These are phyloP conservation scores for Penicillium paradoxum DNA, from an alignment of 495 filamentous ascomycete species.

Conservation along the genomic window DNA sequence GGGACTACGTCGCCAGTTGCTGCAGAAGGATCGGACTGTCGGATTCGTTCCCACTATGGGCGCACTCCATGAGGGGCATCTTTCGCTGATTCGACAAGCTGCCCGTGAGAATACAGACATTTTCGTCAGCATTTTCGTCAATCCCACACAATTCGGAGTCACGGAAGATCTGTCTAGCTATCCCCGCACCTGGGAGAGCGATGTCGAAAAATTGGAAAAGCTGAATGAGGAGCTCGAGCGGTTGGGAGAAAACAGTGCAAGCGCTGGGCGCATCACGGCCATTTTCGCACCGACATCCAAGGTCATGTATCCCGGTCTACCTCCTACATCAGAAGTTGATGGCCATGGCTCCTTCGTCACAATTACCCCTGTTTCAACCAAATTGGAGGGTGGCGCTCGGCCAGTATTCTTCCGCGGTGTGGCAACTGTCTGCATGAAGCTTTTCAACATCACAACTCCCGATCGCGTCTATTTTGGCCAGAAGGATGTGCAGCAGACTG, in stretches of 20 bases:
- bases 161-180: constrained; percentile 84
- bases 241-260: constrained; percentile 32
- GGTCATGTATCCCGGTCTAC: constrained; percentile 81
- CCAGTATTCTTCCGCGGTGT: constrained; percentile 96
- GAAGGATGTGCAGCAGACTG: constrained; percentile 96
- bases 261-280: constrained; percentile 64
- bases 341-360: constrained; percentile 88
- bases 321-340: constrained; percentile 73
- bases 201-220: constrained; percentile 58
- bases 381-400: constrained; percentile 79
- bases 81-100: constrained; percentile 80
- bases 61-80: constrained; percentile 85
- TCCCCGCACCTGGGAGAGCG: constrained; percentile 82
- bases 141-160: constrained; percentile 92
- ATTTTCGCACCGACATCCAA: constrained; percentile 79
- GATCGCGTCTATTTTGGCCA: constrained; percentile 94
- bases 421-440: constrained; percentile 93
- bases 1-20: constrained; percentile 61
- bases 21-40: constrained; percentile 64
- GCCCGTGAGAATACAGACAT: constrained; percentile 79
- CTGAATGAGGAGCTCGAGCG: constrained; percentile 67
- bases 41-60: constrained; percentile 97
- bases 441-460: constrained; percentile 87
- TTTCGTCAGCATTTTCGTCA: constrained; percentile 88
- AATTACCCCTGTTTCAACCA: constrained; percentile 73